A percentile compares a stretch with the other conserved stretches of the same genome.
Evolutionary conservation across 331 rosid genomes (phyloP).

Genomic region (Pyracantha coccinea): DNA sequence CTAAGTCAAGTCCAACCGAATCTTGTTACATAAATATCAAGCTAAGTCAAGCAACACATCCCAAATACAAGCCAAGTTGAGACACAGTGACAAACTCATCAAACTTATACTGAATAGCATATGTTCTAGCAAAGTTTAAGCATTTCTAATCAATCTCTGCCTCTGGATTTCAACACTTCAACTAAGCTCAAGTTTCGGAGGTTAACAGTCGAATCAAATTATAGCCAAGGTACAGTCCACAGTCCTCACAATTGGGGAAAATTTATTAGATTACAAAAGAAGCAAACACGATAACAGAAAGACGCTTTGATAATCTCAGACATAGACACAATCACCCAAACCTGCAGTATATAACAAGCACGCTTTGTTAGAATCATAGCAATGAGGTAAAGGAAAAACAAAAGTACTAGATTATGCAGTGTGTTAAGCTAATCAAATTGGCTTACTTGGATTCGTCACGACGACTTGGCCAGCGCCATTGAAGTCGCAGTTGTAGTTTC

Average conservation of each 20-base stretch:
- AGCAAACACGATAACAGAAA: too few relatives aligned
- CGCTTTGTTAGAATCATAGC: not conserved
- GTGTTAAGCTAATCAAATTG: not conserved
- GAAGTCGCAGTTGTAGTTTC: constrained; percentile 8
- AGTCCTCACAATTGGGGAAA: too few relatives aligned
- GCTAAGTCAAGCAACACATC: not conserved
- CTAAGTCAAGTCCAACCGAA: not conserved
- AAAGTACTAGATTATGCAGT: not conserved
- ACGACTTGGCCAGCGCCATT: constrained; percentile 1
- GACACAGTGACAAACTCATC: not conserved
- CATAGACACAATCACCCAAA: not conserved
- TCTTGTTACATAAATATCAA: not conserved
- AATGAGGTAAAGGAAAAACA: not conserved
- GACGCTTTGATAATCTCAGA: not conserved
- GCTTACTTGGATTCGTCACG: constrained; percentile 10
- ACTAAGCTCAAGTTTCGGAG: not conserved
- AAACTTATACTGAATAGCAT: not conserved
- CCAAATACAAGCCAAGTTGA: not conserved
- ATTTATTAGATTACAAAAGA: too few relatives aligned
- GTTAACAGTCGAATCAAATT: too few relatives aligned
- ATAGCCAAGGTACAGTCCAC: too few relatives aligned
- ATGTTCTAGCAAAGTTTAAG: not conserved
- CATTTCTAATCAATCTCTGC: not conserved
- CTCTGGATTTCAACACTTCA: not conserved
- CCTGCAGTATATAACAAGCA: not conserved